These are phyloP conservation scores for Entelexis sorbosivorans DNA, from an alignment of 1,139 yeast genomes.

Conservation along the genomic window DNA sequence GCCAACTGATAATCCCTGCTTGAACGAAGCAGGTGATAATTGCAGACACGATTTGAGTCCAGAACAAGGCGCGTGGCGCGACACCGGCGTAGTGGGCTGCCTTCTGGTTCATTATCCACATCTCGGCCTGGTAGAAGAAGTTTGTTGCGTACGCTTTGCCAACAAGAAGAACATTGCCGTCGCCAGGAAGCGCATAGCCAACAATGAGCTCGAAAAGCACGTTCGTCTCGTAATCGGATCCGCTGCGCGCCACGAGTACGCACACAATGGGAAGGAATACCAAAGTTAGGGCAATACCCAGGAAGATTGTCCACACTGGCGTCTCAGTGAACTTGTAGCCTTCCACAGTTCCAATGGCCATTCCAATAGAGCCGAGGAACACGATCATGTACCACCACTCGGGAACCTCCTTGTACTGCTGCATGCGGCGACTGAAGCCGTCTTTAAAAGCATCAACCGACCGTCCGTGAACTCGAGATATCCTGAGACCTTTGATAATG, in stretches of 20 bases:
- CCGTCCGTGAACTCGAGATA: constrained; percentile 9
- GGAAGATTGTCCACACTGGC: constrained; percentile 34
- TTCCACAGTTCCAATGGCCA: constrained; percentile 37
- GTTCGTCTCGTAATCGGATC: constrained; percentile 42
- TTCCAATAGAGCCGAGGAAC: constrained; percentile 35
- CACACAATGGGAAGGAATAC: constrained; percentile 24
- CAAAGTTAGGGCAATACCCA: constrained; percentile 25
- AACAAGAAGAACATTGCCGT: constrained; percentile 47
- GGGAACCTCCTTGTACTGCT: constrained; percentile 50
- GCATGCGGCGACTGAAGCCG: constrained; percentile 48
- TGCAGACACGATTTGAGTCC: constrained; percentile 44
- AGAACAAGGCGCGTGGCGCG: constrained; percentile 52
- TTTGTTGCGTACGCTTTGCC: constrained; percentile 46
- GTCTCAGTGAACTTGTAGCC: constrained; percentile 37
- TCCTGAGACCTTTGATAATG: not conserved
- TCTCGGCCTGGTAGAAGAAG: constrained; percentile 50
- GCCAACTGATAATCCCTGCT: constrained; percentile 47
- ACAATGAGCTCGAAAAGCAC: constrained; percentile 46
- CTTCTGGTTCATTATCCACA: constrained; percentile 46
- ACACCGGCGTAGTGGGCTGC: constrained; percentile 50
- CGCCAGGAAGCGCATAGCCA: constrained; percentile 54
- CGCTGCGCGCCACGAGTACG: constrained; percentile 45
- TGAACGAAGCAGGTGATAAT: constrained; percentile 34
- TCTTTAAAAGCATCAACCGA: constrained; percentile 35
- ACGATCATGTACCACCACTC: constrained; percentile 48